phyloP scores from a whole-genome alignment of 2,329 filamentous ascomycete species.

The Colletotrichum eleusines region DNA sequence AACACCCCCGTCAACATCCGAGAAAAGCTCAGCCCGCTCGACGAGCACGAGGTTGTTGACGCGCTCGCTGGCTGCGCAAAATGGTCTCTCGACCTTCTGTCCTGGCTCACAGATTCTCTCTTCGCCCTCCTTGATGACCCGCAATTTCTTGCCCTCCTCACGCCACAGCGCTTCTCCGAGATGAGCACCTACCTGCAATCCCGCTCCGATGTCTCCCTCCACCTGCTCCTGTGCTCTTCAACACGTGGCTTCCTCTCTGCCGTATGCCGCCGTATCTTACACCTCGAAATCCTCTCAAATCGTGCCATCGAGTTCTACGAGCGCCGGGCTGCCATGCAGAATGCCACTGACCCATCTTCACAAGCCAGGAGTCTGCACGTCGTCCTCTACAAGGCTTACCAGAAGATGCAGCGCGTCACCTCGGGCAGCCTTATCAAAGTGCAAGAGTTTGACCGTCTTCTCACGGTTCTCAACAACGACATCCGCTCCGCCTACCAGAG shows the following conservation, averaged over 20 bases:
- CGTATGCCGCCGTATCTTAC: conserved; percentile 72
- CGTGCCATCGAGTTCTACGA: conserved; percentile 66
- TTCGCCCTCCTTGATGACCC: conserved; percentile 67
- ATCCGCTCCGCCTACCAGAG: conserved; percentile 64
- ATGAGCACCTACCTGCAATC: conserved; percentile 65
- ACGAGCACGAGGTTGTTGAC: conserved; percentile 79
- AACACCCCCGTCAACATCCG: conserved; percentile 66
- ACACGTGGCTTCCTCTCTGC: conserved; percentile 79
- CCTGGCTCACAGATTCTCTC: conserved; percentile 71
- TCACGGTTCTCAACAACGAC: conserved; percentile 62
- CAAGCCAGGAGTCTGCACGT: conserved; percentile 58
- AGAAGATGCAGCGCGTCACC: conserved; percentile 64
- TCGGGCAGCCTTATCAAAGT: conserved; percentile 67
- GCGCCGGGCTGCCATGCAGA: conserved; percentile 52
- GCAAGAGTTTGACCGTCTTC: conserved; percentile 71
- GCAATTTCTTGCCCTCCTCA: conserved; percentile 64
- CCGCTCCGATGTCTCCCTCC: conserved; percentile 69
- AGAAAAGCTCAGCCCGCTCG: conserved; percentile 68
- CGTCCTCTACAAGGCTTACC: conserved; percentile 68
- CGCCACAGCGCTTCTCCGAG: conserved; percentile 60
- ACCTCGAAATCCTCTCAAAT: conserved; percentile 64
- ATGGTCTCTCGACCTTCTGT: conserved; percentile 81
- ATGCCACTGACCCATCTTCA: conserved; percentile 56
- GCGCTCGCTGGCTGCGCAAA: conserved; percentile 79
- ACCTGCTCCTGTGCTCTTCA: conserved; percentile 78